Evolutionary conservation across 345 rosid species (phyloP).

Genomic region (Murraya koenigii): DNA sequence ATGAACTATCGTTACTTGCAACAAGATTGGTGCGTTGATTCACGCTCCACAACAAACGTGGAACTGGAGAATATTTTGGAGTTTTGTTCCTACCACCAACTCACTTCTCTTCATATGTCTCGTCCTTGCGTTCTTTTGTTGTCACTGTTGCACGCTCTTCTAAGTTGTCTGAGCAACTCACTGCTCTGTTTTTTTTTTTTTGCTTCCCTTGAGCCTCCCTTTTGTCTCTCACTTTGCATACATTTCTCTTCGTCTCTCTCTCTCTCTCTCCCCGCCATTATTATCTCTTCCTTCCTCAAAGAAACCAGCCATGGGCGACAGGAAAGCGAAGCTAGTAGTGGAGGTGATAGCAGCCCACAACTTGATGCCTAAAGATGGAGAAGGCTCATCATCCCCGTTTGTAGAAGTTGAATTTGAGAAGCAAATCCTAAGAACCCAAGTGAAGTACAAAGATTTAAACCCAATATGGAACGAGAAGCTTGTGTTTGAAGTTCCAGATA

Average conservation of each 20-base stretch:
- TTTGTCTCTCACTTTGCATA: slow-evolving; percentile 1
- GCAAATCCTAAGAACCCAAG: slow-evolving; percentile 54
- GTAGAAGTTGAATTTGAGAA: slow-evolving; percentile 70
- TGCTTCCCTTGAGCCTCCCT: slow-evolving; percentile 16
- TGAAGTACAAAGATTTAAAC: slow-evolving; percentile 58
- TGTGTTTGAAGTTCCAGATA: slow-evolving; percentile 45
- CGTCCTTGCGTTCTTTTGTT: no score
- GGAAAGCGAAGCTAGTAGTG: slow-evolving; percentile 63
- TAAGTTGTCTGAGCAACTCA: neutral
- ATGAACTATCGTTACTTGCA: neutral
- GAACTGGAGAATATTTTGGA: neutral
- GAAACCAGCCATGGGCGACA: slow-evolving; percentile 17
- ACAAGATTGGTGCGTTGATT: neutral
- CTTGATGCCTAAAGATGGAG: slow-evolving; percentile 79
- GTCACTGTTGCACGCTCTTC: slow-evolving; percentile 28
- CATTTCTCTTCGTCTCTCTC: neutral
- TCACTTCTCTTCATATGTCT: neutral
- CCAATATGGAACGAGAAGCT: slow-evolving; percentile 82
- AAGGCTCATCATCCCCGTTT: slow-evolving; percentile 72
- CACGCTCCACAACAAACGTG: slow-evolving; percentile 16
- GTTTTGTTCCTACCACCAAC: neutral
- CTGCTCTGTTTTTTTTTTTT: neutral
- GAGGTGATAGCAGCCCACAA: slow-evolving; percentile 69
- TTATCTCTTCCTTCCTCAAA: neutral
- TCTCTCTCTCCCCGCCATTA: neutral